Conservation (phyloP, 2,329 filamentous ascomycete species). For the Aspergillus eucalypticola region DNA sequence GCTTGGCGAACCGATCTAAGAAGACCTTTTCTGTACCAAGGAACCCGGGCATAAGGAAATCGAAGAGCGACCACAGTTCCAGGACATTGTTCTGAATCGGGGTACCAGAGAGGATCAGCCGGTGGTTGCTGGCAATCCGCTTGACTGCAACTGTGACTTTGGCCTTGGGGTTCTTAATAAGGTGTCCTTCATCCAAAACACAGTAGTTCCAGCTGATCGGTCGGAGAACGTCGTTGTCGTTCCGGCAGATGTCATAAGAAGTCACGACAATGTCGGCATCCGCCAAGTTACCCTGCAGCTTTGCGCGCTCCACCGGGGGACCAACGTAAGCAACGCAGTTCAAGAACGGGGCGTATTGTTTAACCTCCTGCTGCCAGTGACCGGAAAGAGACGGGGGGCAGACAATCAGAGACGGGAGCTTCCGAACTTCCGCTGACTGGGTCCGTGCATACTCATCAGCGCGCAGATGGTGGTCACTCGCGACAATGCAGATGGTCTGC, state of each 20-base stretch:
- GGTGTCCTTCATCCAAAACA: constrained; percentile 92
- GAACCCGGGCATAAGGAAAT: constrained; percentile 99
- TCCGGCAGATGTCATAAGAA: constrained; percentile 96
- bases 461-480: constrained; percentile 92
- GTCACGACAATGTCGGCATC: constrained; percentile 92
- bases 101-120: constrained; percentile 92
- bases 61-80: constrained; percentile 95
- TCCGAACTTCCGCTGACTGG: constrained; percentile 72
- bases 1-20: constrained; percentile 89
- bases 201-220: constrained; percentile 95
- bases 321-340: constrained; percentile 88
- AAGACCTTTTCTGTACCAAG: constrained; percentile 96
- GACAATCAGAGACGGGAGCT: constrained; percentile 86
- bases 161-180: constrained; percentile 98
- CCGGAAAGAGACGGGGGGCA: constrained; percentile 95
- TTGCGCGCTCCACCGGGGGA: constrained; percentile 75
- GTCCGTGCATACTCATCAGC: constrained; percentile 88
- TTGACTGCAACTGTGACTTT: constrained; percentile 96
- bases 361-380: constrained; percentile 98
- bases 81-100: constrained; percentile 98
- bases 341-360: constrained; percentile 92
- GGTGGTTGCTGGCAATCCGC: constrained; percentile 83
- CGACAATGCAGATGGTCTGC: constrained; percentile 96
- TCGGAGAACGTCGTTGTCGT: constrained; percentile 82
- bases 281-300: constrained; percentile 67